Base-by-base conservation (phyloP, 2,329 filamentous ascomycete genomes). In the Phaeosphaeriaceae sp. region DNA sequence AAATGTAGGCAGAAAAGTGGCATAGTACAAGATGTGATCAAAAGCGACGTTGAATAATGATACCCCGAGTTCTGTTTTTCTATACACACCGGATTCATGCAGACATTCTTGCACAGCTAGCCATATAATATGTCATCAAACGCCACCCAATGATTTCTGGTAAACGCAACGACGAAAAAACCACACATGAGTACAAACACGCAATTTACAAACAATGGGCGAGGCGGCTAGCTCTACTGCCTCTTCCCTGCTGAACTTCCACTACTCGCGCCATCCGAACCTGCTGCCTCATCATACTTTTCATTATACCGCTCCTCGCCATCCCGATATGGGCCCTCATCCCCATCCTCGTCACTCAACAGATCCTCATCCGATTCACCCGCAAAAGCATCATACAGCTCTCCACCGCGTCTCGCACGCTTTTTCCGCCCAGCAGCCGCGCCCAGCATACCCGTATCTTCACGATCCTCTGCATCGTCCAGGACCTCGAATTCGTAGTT, bases 341-440 rank as follows among this genome's bases (percentile, higher is more conserved):
- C 70, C 0, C 57, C 61, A n/a, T 69, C 73, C 15, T 76, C 76
- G 30, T 76, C 74, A 28, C 73, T 75, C 50, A 84, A 76, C 33
- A 84, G 65, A 50, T 88, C 86, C 46, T 90, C 88, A 48, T 94
- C 92, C 49, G 93, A 93, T 43, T 92, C 93, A 13, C 90, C 92
- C 0, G 94, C 94, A 80, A 99, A 99, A 4, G 94, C 94, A 78
- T 99, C 94, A 72, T 99, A 99, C 36, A 99, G 77, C 77, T 97
- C 93, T 21, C 93, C 92, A 2, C 91, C 94, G 16, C 90, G 79
- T 58, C 79, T 71, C 74, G 81, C 61, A 58, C 83, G 80, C 15
- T 76, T 79, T 74, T 50, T 56, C 16, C 69, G 67, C 28, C 61
- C 63, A 15, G 64, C 60, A 26, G 69, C 52, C 46, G 71, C 51